phyloP scores from a whole-genome alignment of 208 protist species.

The Leishmania tarentolae region DNA sequence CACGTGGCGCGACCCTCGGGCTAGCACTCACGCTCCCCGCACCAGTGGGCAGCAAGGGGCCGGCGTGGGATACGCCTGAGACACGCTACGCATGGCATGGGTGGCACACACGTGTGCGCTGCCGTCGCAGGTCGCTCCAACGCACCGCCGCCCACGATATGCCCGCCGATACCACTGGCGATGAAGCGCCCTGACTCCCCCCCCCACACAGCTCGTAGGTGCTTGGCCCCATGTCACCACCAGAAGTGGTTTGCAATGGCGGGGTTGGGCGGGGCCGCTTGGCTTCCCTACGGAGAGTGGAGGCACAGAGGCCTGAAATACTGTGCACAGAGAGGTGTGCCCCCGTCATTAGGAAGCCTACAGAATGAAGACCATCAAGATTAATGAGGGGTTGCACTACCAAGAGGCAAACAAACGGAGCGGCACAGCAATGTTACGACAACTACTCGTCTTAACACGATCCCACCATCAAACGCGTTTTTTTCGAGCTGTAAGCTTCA shows the following conservation, averaged over 20 bases:
- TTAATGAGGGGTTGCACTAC: too few relatives aligned
- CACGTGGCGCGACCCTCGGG: too few relatives aligned
- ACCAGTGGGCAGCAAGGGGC: neutral
- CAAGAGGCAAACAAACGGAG: too few relatives aligned
- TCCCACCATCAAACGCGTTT: too few relatives aligned
- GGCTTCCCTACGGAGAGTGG: neutral
- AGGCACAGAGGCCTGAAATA: neutral
- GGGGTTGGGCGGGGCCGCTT: too few relatives aligned
- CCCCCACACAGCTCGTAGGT: neutral
- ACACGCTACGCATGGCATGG: neutral
- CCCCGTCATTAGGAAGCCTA: too few relatives aligned
- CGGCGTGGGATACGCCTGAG: neutral
- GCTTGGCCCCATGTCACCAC: neutral
- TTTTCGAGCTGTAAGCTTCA: too few relatives aligned
- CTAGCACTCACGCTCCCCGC: neutral
- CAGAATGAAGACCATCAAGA: neutral
- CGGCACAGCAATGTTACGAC: too few relatives aligned
- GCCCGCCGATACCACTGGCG: neutral
- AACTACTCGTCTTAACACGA: too few relatives aligned
- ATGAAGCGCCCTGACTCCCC: neutral
- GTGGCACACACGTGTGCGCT: neutral
- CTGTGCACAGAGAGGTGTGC: neutral
- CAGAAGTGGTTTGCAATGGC: neutral
- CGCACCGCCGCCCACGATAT: too few relatives aligned
- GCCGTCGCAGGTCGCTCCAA: too few relatives aligned